These are phyloP conservation scores for Entophlyctis helioformis DNA, from an alignment of 192 early-diverging fungal genomes.

Conservation along the genomic window DNA sequence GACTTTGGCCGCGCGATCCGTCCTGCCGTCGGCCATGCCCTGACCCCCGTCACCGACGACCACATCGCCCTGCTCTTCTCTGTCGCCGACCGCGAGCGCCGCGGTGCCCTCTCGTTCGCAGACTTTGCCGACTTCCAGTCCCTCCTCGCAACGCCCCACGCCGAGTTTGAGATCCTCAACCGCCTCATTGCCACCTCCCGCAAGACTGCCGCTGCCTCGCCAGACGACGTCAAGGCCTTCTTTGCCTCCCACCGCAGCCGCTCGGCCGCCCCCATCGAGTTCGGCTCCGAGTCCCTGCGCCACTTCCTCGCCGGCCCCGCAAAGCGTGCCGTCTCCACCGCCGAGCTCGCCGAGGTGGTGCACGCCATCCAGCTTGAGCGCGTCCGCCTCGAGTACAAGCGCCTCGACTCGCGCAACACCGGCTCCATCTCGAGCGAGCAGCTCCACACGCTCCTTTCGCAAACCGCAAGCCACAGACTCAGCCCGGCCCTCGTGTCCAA, in stretches of 20 bases:
- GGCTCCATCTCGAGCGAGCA: conserved; percentile 48
- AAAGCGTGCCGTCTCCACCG: conserved; percentile 46
- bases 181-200: conserved; percentile 50
- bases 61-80: conserved; percentile 42
- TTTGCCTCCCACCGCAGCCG: conserved; percentile 34
- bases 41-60: no score
- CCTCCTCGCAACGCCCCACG: conserved; percentile 51
- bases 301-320: conserved; percentile 48
- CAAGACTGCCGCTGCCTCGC: no score
- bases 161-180: conserved; percentile 62
- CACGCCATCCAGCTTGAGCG: conserved; percentile 61
- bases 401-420: conserved; percentile 48
- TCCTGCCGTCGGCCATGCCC: no score
- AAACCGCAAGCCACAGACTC: conserved; percentile 54
- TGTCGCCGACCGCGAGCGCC: conserved; percentile 34
- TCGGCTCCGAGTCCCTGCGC: conserved; percentile 60
- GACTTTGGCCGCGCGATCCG: no score
- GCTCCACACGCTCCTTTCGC: conserved; percentile 48
- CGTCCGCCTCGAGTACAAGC: conserved; percentile 56
- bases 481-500: conserved; percentile 51
- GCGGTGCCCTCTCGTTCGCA: conserved; percentile 8
- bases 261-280: conserved; percentile 61
- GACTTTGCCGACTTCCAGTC: conserved; percentile 57
- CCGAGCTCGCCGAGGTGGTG: conserved; percentile 58
- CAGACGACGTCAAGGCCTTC: conserved; percentile 50